phyloP scores from a whole-genome alignment of 331 rosid species.

The Erythrophleum ivorense region DNA sequence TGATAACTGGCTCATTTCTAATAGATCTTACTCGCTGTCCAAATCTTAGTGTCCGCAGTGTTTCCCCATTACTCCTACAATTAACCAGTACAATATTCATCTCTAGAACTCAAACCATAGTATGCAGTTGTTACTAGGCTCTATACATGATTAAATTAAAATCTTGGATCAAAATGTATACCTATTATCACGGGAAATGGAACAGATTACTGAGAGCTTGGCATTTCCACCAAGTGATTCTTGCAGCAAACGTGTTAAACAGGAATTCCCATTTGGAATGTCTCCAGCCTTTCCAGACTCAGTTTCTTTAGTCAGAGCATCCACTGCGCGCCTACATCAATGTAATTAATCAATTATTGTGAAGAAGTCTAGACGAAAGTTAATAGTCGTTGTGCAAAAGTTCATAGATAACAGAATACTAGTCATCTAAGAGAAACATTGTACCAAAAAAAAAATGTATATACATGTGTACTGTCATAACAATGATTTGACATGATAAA shows the following conservation, averaged over 20 bases:
- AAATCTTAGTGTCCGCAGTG: slow-evolving; percentile 81
- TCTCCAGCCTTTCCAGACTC: slow-evolving; percentile 57
- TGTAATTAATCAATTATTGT: slow-evolving; percentile 38
- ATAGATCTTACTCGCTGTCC: slow-evolving; percentile 85
- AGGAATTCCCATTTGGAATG: slow-evolving; percentile 56
- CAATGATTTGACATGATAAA: not conserved
- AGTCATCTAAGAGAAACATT: not conserved
- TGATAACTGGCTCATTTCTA: slow-evolving; percentile 81
- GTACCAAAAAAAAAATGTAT: not conserved
- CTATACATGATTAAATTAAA: slow-evolving; percentile 11
- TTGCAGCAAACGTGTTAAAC: slow-evolving; percentile 74
- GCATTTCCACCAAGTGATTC: slow-evolving; percentile 96
- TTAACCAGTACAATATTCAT: slow-evolving; percentile 42
- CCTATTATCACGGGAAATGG: slow-evolving; percentile 74
- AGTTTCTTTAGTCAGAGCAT: slow-evolving; percentile 61
- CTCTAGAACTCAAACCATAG: slow-evolving; percentile 16
- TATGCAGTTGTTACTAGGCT: slow-evolving; percentile 10
- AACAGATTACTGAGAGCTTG: slow-evolving; percentile 83
- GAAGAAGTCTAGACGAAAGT: not conserved
- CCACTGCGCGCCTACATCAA: slow-evolving; percentile 76
- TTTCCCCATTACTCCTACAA: slow-evolving; percentile 74
- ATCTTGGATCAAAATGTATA: slow-evolving; percentile 40
- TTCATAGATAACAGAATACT: not conserved
- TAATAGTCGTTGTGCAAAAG: not conserved
- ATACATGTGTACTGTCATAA: not conserved